A percentile compares a stretch with the other conserved stretches of the same genome.
Evolutionary conservation across 441 rosid genomes (phyloP).

Genomic region (Populus hybrid): DNA sequence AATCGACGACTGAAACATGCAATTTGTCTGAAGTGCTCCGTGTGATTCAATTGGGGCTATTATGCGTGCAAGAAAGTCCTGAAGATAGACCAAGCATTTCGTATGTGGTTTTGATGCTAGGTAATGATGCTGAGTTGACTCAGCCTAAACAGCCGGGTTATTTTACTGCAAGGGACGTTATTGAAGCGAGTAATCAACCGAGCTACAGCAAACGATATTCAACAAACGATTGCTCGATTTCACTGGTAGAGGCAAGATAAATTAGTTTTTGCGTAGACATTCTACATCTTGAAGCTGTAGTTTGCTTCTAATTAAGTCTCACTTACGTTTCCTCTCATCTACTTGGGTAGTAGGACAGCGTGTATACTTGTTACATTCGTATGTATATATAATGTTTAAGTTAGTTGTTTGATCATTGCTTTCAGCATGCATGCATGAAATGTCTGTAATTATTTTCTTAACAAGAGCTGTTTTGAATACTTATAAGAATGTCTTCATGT

Average conservation of each 20-base stretch:
- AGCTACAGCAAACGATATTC: neutral
- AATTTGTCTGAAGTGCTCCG: slow-evolving; percentile 6
- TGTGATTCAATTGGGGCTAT: neutral
- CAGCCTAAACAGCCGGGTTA: slow-evolving; percentile 26
- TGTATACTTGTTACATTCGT: no score
- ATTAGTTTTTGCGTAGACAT: neutral
- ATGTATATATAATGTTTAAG: no score
- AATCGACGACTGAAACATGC: neutral
- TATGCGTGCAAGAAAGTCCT: slow-evolving; percentile 3
- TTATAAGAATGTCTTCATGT: neutral
- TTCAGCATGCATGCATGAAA: neutral
- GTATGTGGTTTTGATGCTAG: neutral
- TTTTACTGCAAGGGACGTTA: slow-evolving; percentile 24
- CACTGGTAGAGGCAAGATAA: slow-evolving; percentile 5
- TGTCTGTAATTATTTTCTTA: neutral
- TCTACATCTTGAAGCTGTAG: no score
- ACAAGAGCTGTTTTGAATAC: neutral
- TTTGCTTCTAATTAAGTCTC: no score
- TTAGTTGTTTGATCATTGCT: neutral
- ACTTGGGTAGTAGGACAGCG: no score
- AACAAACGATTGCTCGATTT: neutral
- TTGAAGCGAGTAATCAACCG: neutral
- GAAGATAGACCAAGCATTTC: neutral
- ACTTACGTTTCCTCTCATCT: no score
- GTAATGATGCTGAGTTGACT: neutral